Evolutionary conservation across 2,329 filamentous ascomycete species (phyloP), one percentile per base, ranked within the genome.

Genomic region (Talaromyces sp.): DNA sequence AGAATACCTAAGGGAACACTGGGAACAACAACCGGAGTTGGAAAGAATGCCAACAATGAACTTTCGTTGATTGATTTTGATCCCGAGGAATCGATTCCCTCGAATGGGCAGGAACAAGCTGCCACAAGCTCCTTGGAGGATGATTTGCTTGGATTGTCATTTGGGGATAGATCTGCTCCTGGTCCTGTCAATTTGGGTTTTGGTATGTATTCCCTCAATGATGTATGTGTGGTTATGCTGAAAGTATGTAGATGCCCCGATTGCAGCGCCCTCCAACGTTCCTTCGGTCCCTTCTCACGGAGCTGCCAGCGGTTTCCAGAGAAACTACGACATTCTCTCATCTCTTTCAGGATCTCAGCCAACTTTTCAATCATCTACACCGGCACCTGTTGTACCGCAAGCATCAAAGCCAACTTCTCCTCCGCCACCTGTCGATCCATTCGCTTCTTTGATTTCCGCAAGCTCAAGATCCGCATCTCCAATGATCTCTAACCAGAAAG

Each of bases 1-100:
- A 91, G 88, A 76, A 90, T 98, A 69, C 92, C 92, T 7, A 89
- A 91, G 73, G 92, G 93, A 33, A 93, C 90, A 14, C 84, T 91
- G 59, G 87, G 89, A 11, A 88, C 86, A 27, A 89, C 86, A 67
- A 87, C 87, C 66, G 84, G 86, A 68, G 83, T 89, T 56, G 82
- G 84, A 70, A 86, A 89, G 80, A 86, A 89, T 71, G 84, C 87
- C 7, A 85, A 88, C 69, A 88, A 92, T 72, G 93, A 97, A 76
- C 80, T 97, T 24, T 98, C 95, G 5, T 81, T 99, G 68, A 99
- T 99, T 73, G 95, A 99, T 75, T 93, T 99, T 72, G 83, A 87
- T 65, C 84, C 87, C 16, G 87, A 89, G 45, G 49, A 52, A 52
- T 9, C 24, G 16, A 16, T 16, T 1, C 80, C 84, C 47, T 73